Percentiles rank a stretch among this genome's conserved stretches.
Conservation (phyloP, 2,329 filamentous ascomycete genomes). For the Fusarium sp. region DNA sequence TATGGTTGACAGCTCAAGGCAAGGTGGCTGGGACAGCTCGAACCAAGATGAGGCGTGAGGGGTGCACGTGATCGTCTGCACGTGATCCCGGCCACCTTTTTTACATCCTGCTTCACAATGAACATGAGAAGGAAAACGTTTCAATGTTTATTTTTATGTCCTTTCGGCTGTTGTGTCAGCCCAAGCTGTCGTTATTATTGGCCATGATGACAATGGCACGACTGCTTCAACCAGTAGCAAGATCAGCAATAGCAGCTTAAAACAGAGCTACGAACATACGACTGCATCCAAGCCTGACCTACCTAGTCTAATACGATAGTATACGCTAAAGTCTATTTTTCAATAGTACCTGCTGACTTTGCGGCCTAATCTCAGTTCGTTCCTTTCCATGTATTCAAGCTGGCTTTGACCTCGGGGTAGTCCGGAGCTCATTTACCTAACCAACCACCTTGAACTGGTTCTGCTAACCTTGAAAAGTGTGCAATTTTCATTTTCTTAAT, state of each 20-base stretch:
- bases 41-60: background rate
- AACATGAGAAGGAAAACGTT: too few relatives aligned
- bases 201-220: too few relatives aligned
- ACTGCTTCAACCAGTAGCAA: too few relatives aligned
- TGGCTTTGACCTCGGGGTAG: background rate
- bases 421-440: background rate
- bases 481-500: background rate
- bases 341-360: background rate
- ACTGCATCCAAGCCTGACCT: too few relatives aligned
- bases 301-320: too few relatives aligned
- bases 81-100: background rate
- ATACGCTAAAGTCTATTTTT: too few relatives aligned
- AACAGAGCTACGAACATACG: too few relatives aligned
- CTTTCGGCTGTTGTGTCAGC: too few relatives aligned
- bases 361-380: background rate
- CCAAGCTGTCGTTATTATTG: too few relatives aligned
- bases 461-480: background rate
- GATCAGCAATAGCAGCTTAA: too few relatives aligned
- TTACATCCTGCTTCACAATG: background rate
- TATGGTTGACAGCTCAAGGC: background rate
- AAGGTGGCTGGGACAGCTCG: background rate
- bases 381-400: background rate
- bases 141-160: too few relatives aligned
- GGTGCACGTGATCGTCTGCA: background rate
- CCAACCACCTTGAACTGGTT: background rate